Base-by-base conservation (phyloP, 768 basidiomycete genomes). In the Cantharellus cinnabarinus region DNA sequence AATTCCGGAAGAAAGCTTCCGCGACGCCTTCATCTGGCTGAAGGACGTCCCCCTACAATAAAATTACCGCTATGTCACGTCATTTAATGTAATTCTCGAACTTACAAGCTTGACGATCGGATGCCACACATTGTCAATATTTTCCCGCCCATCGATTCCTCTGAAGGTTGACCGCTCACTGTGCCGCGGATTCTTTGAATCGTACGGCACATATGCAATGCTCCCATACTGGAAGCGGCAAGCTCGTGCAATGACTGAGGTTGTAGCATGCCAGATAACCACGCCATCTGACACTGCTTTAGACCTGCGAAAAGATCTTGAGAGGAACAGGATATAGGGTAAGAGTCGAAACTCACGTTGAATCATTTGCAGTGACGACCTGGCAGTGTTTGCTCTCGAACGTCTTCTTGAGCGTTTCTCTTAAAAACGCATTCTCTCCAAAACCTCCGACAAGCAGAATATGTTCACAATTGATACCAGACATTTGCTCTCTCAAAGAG, bases 241-340 rank as follows among this genome's bases (percentile, higher is more conserved):
- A 29, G 20, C 20, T 29, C 20, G 20, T 29, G 20, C 20, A 29
- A 29, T 29, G 20, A 29, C 20, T 29, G 20, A 29, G 20, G 20
- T 29, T 29, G 20, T 29, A 29, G 20, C 20, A 29, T 29, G 20
- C 20, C 20, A 29, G 1, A 29, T 29, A 29, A 29, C 20, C 20
- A 29, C 20, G 1, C 20, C 20, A 29, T 29, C 20, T 86, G 65
- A 89, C 39, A 84, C 84, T 62, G 87, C 78, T 1, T 84, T 83
- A 88, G 88, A 15, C 85, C 87, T 10, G 85, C 86, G 52, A n/a
- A 1, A 54, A 7, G 52, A 35, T n/a, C 37, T 35, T n/a, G 44
- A 10, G 44, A 29, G 44, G 29, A 48, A 29, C 10, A 29, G 29
- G 20, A 29, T 29, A 29, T 29, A 29, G 20, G 20, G 20, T 29